Evolutionary conservation across 2,329 filamentous ascomycete genomes (phyloP).

Genomic region (Paecilomyces dactylethromorphus): DNA sequence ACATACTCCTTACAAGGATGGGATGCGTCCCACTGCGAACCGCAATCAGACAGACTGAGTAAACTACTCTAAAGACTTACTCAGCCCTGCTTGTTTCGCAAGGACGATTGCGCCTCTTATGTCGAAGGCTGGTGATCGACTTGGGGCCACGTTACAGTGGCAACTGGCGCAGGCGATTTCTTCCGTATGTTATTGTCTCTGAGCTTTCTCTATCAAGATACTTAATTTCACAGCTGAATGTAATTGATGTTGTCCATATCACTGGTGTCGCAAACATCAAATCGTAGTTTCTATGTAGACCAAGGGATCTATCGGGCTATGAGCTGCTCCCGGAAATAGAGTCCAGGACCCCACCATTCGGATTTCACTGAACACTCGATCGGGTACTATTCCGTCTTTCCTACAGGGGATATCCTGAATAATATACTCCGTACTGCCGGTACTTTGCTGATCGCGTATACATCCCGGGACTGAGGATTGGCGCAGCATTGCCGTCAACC

Average conservation of each 20-base stretch:
- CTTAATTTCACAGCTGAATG: neutral
- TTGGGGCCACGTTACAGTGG: neutral
- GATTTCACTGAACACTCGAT: neutral
- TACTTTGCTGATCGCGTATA: neutral
- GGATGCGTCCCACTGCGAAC: neutral
- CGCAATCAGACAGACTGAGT: neutral
- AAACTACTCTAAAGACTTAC: neutral
- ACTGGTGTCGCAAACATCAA: neutral
- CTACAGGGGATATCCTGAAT: neutral
- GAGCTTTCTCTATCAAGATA: neutral
- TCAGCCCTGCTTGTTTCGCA: neutral
- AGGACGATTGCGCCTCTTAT: neutral
- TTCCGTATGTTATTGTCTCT: neutral
- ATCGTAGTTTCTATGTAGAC: neutral
- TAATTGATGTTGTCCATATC: neutral
- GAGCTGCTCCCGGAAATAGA: neutral
- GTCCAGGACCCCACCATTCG: neutral
- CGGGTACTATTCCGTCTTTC: too few relatives aligned
- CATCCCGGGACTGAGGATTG: neutral
- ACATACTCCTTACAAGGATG: neutral
- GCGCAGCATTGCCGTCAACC: neutral
- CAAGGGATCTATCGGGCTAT: neutral
- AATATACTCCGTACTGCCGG: neutral
- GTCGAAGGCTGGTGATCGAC: neutral
- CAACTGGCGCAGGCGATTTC: neutral